phyloP scores from a whole-genome alignment of 2,329 filamentous ascomycete genomes.

The Beauveria medogensis region DNA sequence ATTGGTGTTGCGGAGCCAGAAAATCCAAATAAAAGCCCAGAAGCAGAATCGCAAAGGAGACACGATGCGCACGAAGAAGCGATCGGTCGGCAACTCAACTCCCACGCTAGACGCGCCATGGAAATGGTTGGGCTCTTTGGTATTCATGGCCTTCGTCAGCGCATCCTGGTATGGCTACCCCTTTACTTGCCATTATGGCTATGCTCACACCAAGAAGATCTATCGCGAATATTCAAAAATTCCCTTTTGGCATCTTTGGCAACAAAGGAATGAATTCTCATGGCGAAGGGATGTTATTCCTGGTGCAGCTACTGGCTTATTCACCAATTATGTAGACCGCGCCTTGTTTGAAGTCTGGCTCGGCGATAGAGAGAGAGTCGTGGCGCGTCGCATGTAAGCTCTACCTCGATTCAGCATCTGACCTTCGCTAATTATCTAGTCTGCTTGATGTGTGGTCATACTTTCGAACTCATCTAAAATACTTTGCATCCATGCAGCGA shows the following conservation, averaged over 20 bases:
- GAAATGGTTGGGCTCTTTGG: conserved; percentile 43
- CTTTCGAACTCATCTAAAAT: conserved; percentile 40
- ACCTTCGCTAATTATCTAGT: conserved; percentile 14
- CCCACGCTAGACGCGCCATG: conserved; percentile 25
- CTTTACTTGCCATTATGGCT: background rate
- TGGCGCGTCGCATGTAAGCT: conserved; percentile 22
- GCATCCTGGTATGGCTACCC: conserved; percentile 39
- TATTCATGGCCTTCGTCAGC: conserved; percentile 42
- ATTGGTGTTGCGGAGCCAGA: conserved; percentile 56
- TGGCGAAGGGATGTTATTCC: conserved; percentile 24
- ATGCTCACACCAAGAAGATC: conserved; percentile 29
- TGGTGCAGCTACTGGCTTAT: conserved; percentile 23
- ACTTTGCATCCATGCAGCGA: conserved; percentile 45
- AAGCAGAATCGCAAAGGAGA: conserved; percentile 32
- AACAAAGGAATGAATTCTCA: conserved; percentile 22
- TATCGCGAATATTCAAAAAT: conserved; percentile 42
- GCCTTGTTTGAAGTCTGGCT: conserved; percentile 20
- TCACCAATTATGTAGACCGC: conserved; percentile 23
- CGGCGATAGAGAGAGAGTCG: conserved; percentile 16
- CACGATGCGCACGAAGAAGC: conserved; percentile 41
- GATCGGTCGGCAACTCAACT: conserved; percentile 32
- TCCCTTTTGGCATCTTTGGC: conserved; percentile 38
- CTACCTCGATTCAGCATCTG: background rate
- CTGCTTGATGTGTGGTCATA: conserved; percentile 31
- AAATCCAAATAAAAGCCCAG: conserved; percentile 30